Evolutionary conservation across 495 filamentous ascomycete species (phyloP).

Genomic region (Talaromyces ruber): DNA sequence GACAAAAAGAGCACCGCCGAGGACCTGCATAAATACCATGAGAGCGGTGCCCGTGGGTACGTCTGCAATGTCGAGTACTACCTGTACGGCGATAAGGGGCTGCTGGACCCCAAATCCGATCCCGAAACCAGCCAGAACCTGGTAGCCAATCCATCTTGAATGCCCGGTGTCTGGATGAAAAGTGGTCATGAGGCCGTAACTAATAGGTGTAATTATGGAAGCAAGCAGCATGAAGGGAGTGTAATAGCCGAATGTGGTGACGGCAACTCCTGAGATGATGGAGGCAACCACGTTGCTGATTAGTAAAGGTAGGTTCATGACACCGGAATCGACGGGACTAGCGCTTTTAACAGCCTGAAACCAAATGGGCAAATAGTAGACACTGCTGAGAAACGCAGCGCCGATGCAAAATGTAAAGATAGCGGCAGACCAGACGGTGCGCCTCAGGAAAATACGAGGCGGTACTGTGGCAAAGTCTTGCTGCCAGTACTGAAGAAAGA

Average conservation of each 20-base stretch:
- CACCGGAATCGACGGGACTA: slow-evolving; percentile 18
- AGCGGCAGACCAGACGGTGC: not conserved
- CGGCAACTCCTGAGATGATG: slow-evolving; percentile 11
- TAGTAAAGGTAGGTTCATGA: slow-evolving; percentile 18
- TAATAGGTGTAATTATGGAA: slow-evolving; percentile 9
- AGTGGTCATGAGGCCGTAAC: slow-evolving; percentile 10
- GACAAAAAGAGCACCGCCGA: not conserved
- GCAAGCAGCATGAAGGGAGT: slow-evolving; percentile 49
- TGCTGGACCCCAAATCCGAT: not conserved
- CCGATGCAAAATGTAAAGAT: slow-evolving; percentile 1
- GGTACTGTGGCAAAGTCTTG: not conserved
- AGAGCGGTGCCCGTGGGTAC: not conserved
- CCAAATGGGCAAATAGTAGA: slow-evolving; percentile 2
- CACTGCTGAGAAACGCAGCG: slow-evolving; percentile 24
- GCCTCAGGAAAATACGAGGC: not conserved
- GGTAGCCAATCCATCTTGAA: not conserved
- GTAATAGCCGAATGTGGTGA: slow-evolving; percentile 23
- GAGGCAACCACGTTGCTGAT: slow-evolving; percentile 14
- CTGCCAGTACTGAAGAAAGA: slow-evolving; percentile 11
- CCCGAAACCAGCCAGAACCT: not conserved
- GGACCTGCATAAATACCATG: slow-evolving; percentile 1
- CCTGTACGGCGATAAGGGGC: slow-evolving; percentile 1
- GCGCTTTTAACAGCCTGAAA: slow-evolving; percentile 12
- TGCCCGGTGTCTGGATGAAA: not conserved
- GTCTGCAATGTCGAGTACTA: not conserved